Percentiles rank a stretch among this genome's conserved stretches.
Conservation (phyloP, 1,139 yeast genomes). For the Pichia sp. region DNA sequence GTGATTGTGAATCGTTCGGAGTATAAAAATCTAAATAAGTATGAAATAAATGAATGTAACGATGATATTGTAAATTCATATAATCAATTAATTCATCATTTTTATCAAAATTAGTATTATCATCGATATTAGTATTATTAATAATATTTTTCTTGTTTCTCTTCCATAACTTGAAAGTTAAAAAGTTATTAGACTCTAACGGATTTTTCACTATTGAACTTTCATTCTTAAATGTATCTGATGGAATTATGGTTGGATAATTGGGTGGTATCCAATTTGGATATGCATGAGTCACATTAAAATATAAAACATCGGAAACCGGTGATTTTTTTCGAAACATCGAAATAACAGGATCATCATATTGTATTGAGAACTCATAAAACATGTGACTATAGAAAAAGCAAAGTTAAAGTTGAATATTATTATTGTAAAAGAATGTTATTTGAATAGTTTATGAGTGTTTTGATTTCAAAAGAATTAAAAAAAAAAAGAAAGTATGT, state of each 20-base stretch:
- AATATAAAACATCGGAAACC: conserved; percentile 11
- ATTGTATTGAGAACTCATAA: conserved; percentile 21
- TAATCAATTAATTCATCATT: background rate
- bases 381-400: conserved; percentile 14
- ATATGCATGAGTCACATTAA: conserved; percentile 10
- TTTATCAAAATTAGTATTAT: background rate
- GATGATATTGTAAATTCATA: conserved; percentile 10
- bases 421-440: background rate
- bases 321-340: conserved; percentile 2
- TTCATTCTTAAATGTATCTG: no score
- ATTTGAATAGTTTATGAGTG: conserved; percentile 3
- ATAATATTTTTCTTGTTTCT: background rate
- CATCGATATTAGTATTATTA: background rate
- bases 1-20: conserved; percentile 6
- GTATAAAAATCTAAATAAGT: conserved; percentile 3
- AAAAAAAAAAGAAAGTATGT: no score
- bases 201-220: no score
- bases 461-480: conserved; percentile 7
- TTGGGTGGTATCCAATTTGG: conserved; percentile 12
- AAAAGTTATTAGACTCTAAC: no score
- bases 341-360: conserved; percentile 18
- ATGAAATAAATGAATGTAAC: conserved; percentile 6
- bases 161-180: no score
- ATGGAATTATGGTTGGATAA: background rate
- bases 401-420: no score